These are phyloP conservation scores for Backusella morwellensis DNA, from an alignment of 192 early-diverging fungal genomes.

Conservation along the genomic window DNA sequence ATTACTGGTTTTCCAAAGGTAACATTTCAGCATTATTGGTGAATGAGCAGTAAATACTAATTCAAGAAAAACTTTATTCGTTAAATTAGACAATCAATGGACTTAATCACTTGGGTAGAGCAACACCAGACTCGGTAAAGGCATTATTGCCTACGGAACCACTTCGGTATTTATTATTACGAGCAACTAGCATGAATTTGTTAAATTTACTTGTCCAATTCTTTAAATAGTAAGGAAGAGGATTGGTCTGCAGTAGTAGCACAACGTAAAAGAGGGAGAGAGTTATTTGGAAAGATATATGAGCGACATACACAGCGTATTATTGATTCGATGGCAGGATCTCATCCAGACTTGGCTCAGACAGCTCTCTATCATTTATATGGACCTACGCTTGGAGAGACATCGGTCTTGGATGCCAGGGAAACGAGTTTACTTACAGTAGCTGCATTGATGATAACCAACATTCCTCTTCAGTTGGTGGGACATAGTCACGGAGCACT, in stretches of 20 bases:
- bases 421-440: slow-evolving; percentile 28
- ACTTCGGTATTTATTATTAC: background rate
- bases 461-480: slow-evolving; percentile 17
- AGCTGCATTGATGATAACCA: background rate
- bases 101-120: slow-evolving; percentile 4
- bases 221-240: slow-evolving; percentile 11
- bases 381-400: slow-evolving; percentile 18
- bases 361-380: slow-evolving; percentile 27
- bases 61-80: background rate
- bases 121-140: slow-evolving; percentile 10
- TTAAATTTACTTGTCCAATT: background rate
- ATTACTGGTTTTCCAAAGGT: slow-evolving; percentile 28
- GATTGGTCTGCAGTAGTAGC: slow-evolving; percentile 13
- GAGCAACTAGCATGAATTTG: background rate
- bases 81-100: slow-evolving; percentile 27
- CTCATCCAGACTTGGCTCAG: slow-evolving; percentile 28
- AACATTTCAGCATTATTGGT: background rate
- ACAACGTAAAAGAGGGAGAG: slow-evolving; percentile 17
- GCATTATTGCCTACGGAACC: slow-evolving; percentile 1
- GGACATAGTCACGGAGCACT: slow-evolving; percentile 24
- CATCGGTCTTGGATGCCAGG: background rate
- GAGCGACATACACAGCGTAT: slow-evolving; percentile 16
- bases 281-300: slow-evolving; percentile 26
- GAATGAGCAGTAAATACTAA: background rate
- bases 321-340: slow-evolving; percentile 7